Conservation (phyloP, 2,329 filamentous ascomycete species). For the Fusarium proliferatum region DNA sequence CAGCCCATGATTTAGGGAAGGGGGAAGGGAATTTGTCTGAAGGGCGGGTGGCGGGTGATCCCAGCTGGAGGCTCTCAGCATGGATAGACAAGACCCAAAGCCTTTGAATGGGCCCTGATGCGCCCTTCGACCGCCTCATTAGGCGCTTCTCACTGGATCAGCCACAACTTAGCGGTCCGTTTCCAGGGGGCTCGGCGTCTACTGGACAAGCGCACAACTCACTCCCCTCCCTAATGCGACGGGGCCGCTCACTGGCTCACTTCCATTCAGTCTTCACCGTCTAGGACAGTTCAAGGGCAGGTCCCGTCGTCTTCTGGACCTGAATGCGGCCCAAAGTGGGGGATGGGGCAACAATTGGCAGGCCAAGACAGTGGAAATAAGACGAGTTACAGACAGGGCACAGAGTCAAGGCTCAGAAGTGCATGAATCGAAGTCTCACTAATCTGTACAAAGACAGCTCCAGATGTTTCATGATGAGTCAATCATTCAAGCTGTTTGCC, state of each 20-base stretch:
- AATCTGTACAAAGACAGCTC: neutral
- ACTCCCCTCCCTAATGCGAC: neutral
- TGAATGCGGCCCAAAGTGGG: slow-evolving; percentile 41
- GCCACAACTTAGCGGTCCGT: slow-evolving; percentile 12
- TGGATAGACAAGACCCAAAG: neutral
- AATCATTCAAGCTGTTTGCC: slow-evolving; percentile 12
- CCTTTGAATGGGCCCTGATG: neutral
- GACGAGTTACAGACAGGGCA: slow-evolving; percentile 22
- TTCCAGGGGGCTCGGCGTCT: slow-evolving; percentile 20
- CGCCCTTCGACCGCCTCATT: slow-evolving; percentile 1
- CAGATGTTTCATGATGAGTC: slow-evolving; percentile 34
- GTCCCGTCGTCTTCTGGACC: neutral
- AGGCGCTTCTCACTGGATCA: slow-evolving; percentile 1
- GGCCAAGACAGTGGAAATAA: slow-evolving; percentile 18
- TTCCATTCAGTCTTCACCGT: neutral
- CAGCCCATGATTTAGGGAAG: slow-evolving; percentile 24
- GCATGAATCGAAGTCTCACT: slow-evolving; percentile 14
- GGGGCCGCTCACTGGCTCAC: slow-evolving; percentile 1
- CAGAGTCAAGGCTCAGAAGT: slow-evolving; percentile 2
- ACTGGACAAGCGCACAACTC: slow-evolving; percentile 15
- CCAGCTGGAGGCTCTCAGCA: neutral
- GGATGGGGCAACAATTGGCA: slow-evolving; percentile 36
- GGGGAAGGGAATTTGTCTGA: slow-evolving; percentile 27
- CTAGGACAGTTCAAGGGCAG: neutral
- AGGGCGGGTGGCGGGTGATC: slow-evolving; percentile 3